Percentiles rank a stretch among this genome's conserved stretches.
Conservation (phyloP, 768 basidiomycete genomes). For the Psilocybe tampanensis region DNA sequence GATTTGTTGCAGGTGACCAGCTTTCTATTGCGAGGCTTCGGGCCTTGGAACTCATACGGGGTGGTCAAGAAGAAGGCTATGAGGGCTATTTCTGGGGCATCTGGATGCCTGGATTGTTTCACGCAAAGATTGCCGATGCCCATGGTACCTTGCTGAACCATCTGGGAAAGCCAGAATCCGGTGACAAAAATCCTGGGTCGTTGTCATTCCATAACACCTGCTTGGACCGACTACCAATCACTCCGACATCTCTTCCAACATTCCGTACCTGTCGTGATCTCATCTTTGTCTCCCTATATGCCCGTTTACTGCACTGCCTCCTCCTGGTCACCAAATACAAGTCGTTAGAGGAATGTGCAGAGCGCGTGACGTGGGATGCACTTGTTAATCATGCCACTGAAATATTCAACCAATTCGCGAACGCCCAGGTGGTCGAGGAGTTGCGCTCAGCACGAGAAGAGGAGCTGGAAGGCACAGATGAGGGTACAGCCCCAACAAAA, state of each 20-base stretch:
- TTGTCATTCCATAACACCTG: constrained; percentile 37
- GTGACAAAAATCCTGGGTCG: constrained; percentile 30
- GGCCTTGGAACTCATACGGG: constrained; percentile 28
- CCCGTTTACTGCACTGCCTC: constrained; percentile 32
- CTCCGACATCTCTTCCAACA: constrained; percentile 34
- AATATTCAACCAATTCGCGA: too few relatives aligned
- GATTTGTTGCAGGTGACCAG: constrained; percentile 34
- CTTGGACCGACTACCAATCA: constrained; percentile 36
- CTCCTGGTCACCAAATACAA: constrained; percentile 23
- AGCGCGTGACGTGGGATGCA: background rate
- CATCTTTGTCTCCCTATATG: constrained; percentile 34
- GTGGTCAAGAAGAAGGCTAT: constrained; percentile 30
- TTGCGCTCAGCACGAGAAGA: too few relatives aligned
- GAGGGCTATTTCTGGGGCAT: constrained; percentile 22
- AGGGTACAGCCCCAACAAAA: background rate
- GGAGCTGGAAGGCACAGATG: too few relatives aligned
- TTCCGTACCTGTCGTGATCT: constrained; percentile 36
- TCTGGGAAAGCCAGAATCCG: constrained; percentile 26
- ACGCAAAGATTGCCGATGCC: constrained; percentile 35
- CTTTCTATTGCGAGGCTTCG: constrained; percentile 36
- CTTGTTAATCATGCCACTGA: too few relatives aligned
- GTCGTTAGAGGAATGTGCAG: background rate
- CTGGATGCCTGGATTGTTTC: constrained; percentile 36
- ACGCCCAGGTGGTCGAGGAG: too few relatives aligned
- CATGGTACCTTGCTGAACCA: constrained; percentile 33